These are phyloP conservation scores for Phytophthora pseudosyringae DNA, from an alignment of 352 stramenopile genomes.

Conservation along the genomic window DNA sequence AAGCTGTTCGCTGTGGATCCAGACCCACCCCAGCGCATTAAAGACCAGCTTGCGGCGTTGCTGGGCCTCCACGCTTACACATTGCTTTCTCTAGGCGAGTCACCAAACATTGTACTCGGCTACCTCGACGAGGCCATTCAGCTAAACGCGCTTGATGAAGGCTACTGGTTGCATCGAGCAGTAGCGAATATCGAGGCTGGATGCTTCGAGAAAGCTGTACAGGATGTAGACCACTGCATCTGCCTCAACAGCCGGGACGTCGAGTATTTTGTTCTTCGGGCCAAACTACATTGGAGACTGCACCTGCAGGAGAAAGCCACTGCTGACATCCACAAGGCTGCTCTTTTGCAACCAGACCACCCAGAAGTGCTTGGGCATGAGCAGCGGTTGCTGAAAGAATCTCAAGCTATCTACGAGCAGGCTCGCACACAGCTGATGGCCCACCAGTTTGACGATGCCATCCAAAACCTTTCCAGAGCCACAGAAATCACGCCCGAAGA, in stretches of 20 bases:
- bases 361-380: constrained; percentile 79
- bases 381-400: constrained; percentile 68
- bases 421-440: constrained; percentile 64
- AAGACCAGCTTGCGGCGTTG: constrained; percentile 76
- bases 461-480: constrained; percentile 70
- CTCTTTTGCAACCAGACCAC: constrained; percentile 61
- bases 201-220: constrained; percentile 75
- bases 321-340: constrained; percentile 68
- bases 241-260: constrained; percentile 77
- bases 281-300: constrained; percentile 82
- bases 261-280: constrained; percentile 85
- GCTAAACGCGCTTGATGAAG: constrained; percentile 72
- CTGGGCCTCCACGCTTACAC: constrained; percentile 79
- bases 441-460: constrained; percentile 56
- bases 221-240: constrained; percentile 83
- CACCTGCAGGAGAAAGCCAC: constrained; percentile 80
- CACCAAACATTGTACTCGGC: constrained; percentile 58
- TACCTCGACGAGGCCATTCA: constrained; percentile 83
- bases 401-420: constrained; percentile 72
- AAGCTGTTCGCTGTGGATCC: constrained; percentile 70
- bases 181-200: constrained; percentile 69
- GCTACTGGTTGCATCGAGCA: constrained; percentile 79
- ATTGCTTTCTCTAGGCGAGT: constrained; percentile 62
- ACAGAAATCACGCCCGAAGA: constrained; percentile 75
- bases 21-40: constrained; percentile 68